Conservation (phyloP, 352 stramenopile genomes). For the Thalassiosira ordinaria region DNA sequence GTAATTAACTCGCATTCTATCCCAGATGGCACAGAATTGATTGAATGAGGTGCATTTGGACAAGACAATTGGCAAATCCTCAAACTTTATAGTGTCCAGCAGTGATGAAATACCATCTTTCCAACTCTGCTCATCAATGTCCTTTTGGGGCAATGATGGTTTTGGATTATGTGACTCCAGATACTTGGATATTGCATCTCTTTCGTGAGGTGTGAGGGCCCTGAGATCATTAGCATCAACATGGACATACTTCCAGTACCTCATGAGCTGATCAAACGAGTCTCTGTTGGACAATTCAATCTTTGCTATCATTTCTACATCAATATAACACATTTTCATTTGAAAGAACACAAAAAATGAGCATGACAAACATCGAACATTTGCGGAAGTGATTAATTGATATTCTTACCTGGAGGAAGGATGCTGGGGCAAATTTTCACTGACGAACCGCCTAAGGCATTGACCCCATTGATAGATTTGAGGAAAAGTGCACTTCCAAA, state of each 20-base stretch:
- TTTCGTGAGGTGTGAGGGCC: slow-evolving; percentile 41
- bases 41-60: slow-evolving; percentile 23
- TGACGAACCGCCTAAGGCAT: slow-evolving; percentile 38
- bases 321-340: no score
- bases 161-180: slow-evolving; percentile 5
- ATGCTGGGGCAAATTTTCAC: slow-evolving; percentile 53
- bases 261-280: slow-evolving; percentile 35
- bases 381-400: no score
- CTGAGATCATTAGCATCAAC: slow-evolving; percentile 32
- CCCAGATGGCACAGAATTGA: slow-evolving; percentile 32
- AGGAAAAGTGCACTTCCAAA: slow-evolving; percentile 45
- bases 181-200: slow-evolving; percentile 37
- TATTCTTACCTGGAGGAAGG: slow-evolving; percentile 54
- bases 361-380: no score
- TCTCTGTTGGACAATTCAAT: slow-evolving; percentile 44
- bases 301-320: slow-evolving; percentile 72
- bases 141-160: background rate
- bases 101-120: slow-evolving; percentile 40
- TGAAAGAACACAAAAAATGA: background rate
- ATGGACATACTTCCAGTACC: slow-evolving; percentile 51
- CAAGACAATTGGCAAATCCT: slow-evolving; percentile 48
- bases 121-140: slow-evolving; percentile 17
- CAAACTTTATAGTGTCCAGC: slow-evolving; percentile 42
- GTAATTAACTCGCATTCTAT: slow-evolving; percentile 38
- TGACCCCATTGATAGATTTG: slow-evolving; percentile 33